phyloP scores from a whole-genome alignment of 202 grass and related monocot genomes.

The Carex sylvatica region DNA sequence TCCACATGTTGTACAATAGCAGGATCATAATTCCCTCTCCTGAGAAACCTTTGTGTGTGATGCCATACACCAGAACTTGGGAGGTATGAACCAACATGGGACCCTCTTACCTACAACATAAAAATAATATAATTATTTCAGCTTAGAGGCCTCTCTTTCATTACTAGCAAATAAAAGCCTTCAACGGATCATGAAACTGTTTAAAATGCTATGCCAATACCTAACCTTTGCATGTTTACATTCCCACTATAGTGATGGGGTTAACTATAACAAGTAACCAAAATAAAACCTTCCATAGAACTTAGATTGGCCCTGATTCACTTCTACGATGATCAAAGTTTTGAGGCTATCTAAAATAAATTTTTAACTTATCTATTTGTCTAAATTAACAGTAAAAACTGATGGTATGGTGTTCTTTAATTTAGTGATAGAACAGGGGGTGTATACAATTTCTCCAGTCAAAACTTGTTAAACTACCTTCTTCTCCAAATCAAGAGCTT shows the following conservation, averaged over 20 bases:
- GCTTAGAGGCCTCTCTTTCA: neutral
- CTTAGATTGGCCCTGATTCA: neutral
- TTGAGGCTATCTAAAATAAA: neutral
- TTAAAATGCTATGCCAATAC: neutral
- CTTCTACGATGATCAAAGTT: neutral
- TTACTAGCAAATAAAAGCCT: neutral
- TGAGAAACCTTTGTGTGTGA: slow-evolving; percentile 84
- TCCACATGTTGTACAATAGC: slow-evolving; percentile 82
- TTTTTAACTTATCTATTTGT: neutral
- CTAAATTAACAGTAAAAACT: neutral
- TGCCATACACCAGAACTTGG: slow-evolving; percentile 97
- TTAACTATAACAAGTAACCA: neutral
- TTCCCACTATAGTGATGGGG: neutral
- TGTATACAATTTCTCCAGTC: neutral
- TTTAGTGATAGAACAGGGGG: neutral
- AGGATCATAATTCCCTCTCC: slow-evolving; percentile 58
- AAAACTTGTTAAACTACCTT: slow-evolving; percentile 38
- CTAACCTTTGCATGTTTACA: slow-evolving; percentile 12
- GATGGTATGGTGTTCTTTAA: neutral
- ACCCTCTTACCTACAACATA: slow-evolving; percentile 69
- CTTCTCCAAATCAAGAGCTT: slow-evolving; percentile 91
- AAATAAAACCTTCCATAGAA: neutral
- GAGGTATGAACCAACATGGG: slow-evolving; percentile 98
- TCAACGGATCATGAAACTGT: neutral
- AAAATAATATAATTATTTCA: slow-evolving; percentile 9